phyloP scores from a whole-genome alignment of 192 early-diverging fungal genomes.

The Radiomyces spectabilis region DNA sequence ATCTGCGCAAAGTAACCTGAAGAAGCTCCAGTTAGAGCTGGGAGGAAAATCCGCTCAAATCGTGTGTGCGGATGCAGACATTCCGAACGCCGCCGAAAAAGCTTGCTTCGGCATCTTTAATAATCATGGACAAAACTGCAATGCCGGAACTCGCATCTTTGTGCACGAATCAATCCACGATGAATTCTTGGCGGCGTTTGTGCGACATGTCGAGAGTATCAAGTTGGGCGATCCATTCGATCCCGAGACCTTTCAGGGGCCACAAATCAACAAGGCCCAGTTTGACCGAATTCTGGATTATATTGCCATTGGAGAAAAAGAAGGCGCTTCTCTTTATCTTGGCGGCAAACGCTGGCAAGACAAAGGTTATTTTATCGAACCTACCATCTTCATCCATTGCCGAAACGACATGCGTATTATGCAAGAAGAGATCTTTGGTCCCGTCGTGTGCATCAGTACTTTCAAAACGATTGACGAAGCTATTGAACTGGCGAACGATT shows the following conservation, averaged over 20 bases:
- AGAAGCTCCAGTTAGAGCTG: conserved; percentile 13
- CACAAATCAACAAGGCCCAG: conserved; percentile 45
- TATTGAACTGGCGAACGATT: conserved; percentile 58
- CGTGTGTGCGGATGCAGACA: conserved; percentile 16
- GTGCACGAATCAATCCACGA: conserved; percentile 47
- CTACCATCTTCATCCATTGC: conserved; percentile 63
- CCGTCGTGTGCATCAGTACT: conserved; percentile 65
- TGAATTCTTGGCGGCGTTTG: conserved; percentile 3
- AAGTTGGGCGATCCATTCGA: conserved; percentile 41
- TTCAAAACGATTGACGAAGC: conserved; percentile 73
- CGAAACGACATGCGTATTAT: conserved; percentile 30
- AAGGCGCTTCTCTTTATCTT: background rate
- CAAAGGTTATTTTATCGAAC: conserved; percentile 64
- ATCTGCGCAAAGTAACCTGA: conserved; percentile 7
- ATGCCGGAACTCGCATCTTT: conserved; percentile 40
- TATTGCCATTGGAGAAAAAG: conserved; percentile 6
- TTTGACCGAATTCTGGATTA: conserved; percentile 43
- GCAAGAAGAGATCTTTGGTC: conserved; percentile 81
- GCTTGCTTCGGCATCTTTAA: conserved; percentile 24
- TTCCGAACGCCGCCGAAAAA: background rate
- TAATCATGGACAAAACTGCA: conserved; percentile 45
- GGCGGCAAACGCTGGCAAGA: conserved; percentile 28
- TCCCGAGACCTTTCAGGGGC: conserved; percentile 29
- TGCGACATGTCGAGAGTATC: conserved; percentile 10
- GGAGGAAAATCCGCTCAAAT: conserved; percentile 13